A percentile compares a stretch with the other conserved stretches of the same genome.
Conservation (phyloP, 2,329 filamentous ascomycete genomes). For the Penicillium sp. region DNA sequence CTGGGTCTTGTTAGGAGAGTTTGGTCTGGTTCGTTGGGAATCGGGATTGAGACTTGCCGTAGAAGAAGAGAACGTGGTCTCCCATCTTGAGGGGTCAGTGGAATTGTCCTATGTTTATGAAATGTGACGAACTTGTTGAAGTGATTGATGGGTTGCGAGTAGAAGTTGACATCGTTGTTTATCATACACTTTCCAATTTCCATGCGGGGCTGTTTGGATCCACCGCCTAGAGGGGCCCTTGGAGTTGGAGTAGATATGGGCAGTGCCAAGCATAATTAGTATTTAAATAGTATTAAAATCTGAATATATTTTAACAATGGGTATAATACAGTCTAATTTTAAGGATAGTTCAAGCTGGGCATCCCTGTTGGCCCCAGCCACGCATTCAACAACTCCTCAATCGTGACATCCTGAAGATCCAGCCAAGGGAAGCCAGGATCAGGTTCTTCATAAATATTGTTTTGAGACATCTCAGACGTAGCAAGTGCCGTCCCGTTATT, state of each 20-base stretch:
- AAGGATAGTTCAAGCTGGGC: neutral
- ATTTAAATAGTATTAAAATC: too few species aligned
- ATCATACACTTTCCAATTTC: too few species aligned
- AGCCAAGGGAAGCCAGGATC: constrained; percentile 11
- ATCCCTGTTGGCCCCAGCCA: constrained; percentile 11
- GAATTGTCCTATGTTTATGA: neutral
- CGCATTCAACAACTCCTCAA: constrained; percentile 16
- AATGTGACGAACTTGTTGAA: neutral
- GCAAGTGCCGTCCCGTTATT: neutral
- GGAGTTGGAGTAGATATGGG: neutral
- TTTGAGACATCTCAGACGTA: constrained; percentile 2
- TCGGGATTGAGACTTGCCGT: constrained; percentile 49
- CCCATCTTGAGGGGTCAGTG: constrained; percentile 39
- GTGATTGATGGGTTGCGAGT: neutral
- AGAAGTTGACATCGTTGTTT: neutral
- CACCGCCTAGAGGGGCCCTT: neutral
- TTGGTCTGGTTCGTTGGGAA: too few species aligned
- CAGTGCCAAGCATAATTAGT: neutral
- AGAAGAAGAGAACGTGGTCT: constrained; percentile 65
- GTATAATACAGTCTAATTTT: too few species aligned
- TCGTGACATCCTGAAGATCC: constrained; percentile 14
- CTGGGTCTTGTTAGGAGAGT: constrained; percentile 29
- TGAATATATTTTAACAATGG: too few species aligned
- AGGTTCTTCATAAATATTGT: constrained; percentile 3
- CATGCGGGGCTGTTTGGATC: too few species aligned